phyloP scores from a whole-genome alignment of 805 yeast genomes.

The Pichia nakasei region DNA sequence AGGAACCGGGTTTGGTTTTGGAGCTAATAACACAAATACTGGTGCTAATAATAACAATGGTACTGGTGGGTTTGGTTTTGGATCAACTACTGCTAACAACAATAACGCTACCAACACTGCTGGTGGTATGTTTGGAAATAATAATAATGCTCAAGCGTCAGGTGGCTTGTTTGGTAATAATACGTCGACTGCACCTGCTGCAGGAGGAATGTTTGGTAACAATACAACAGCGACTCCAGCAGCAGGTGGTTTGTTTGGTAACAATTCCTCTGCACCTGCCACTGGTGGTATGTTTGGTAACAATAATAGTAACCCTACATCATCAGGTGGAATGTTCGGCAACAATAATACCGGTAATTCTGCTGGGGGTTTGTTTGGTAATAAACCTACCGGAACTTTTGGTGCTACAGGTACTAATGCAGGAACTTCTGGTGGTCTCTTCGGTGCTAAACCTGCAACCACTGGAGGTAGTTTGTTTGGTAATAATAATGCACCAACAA shows the following conservation, averaged over 20 bases:
- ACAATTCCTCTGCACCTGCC: neutral
- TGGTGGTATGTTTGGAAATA: constrained; percentile 19
- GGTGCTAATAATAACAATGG: constrained; percentile 9
- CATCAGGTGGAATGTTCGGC: constrained; percentile 17
- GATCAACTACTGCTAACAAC: too few species aligned
- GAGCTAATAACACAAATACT: constrained; percentile 8
- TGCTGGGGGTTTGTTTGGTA: constrained; percentile 30
- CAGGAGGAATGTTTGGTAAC: constrained; percentile 30
- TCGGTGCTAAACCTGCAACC: constrained; percentile 13
- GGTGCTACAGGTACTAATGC: too few species aligned
- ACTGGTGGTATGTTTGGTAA: constrained; percentile 15
- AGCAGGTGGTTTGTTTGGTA: constrained; percentile 30
- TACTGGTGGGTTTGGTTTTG: too few species aligned
- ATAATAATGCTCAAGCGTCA: constrained; percentile 6
- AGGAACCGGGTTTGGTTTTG: constrained; percentile 8
- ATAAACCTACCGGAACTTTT: constrained; percentile 6
- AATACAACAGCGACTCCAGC: constrained; percentile 7
- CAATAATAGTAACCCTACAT: constrained; percentile 18
- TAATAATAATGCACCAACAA: constrained; percentile 6
- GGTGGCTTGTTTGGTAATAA: constrained; percentile 16
- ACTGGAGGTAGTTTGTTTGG: constrained; percentile 11
- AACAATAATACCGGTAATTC: neutral
- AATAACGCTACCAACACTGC: constrained; percentile 9
- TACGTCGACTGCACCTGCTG: constrained; percentile 8
- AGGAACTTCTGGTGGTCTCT: constrained; percentile 16